phyloP scores from a whole-genome alignment of 148 eudicot species.

The Spergularia bocconei region DNA sequence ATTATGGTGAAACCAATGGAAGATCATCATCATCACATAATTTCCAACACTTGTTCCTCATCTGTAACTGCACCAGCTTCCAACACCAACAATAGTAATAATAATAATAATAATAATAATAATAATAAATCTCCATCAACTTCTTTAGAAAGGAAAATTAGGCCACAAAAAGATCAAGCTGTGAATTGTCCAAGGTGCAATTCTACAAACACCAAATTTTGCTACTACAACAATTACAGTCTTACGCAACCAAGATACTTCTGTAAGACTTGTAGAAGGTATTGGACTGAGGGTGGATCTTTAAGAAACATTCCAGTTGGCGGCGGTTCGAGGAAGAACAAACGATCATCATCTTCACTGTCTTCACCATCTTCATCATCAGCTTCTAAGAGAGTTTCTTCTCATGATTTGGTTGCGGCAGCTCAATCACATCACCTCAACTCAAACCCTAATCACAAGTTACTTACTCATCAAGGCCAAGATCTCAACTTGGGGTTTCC shows the following conservation, averaged over 20 bases:
- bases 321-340: conserved; percentile 84
- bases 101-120: conserved; percentile 1
- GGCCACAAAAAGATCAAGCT: conserved; percentile 51
- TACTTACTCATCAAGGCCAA: conserved; percentile 38
- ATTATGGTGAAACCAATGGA: conserved; percentile 75
- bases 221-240: conserved; percentile 93
- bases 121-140: conserved; percentile 8
- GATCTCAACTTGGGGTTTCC: conserved; percentile 78
- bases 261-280: conserved; percentile 83
- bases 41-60: conserved; percentile 37
- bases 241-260: conserved; percentile 83
- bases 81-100: not conserved
- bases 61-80: not conserved
- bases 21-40: conserved; percentile 37
- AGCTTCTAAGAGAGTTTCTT: conserved; percentile 35
- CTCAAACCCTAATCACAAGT: conserved; percentile 45
- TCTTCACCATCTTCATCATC: conserved; percentile 10
- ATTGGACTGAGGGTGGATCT: conserved; percentile 92
- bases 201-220: conserved; percentile 72
- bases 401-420: conserved; percentile 20
- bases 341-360: conserved; percentile 41
- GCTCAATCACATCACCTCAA: not conserved
- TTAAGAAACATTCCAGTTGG: conserved; percentile 75
- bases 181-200: conserved; percentile 71
- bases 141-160: conserved; percentile 36